Conservation (phyloP, 768 basidiomycete species). For the Sistotremastrum niveocremeum region DNA sequence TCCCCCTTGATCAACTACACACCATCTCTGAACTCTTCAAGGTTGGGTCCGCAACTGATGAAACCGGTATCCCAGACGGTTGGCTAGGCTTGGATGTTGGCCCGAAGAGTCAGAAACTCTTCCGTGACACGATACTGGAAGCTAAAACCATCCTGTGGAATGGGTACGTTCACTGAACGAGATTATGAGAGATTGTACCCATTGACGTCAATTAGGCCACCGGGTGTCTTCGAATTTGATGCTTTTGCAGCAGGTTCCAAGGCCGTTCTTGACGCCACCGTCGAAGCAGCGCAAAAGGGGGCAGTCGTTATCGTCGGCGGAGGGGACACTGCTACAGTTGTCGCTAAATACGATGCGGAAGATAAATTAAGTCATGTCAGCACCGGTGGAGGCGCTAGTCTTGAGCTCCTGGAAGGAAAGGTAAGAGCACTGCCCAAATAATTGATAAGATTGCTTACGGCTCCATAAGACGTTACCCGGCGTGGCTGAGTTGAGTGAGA, state of each 20-base stretch:
- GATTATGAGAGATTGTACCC: neutral
- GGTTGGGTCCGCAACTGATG: constrained; percentile 65
- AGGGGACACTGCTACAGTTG: constrained; percentile 93
- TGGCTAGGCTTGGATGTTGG: constrained; percentile 97
- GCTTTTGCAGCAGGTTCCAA: constrained; percentile 80
- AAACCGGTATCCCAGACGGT: constrained; percentile 78
- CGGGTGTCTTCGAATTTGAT: constrained; percentile 96
- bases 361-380: constrained; percentile 90
- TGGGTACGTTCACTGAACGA: constrained; percentile 35
- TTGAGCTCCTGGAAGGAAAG: constrained; percentile 97
- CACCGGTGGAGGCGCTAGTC: constrained; percentile 86
- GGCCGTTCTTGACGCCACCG: constrained; percentile 68
- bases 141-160: constrained; percentile 98
- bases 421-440: constrained; percentile 25
- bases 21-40: constrained; percentile 16
- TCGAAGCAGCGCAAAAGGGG: constrained; percentile 77
- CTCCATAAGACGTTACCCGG: constrained; percentile 62
- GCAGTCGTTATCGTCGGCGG: constrained; percentile 92
- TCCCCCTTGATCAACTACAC: neutral
- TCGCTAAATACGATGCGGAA: constrained; percentile 74
- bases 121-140: constrained; percentile 64
- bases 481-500: constrained; percentile 82
- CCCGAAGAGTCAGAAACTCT: constrained; percentile 68
- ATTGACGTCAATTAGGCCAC: constrained; percentile 44
- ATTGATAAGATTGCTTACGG: neutral